Evolutionary conservation across 129 eudicot species (phyloP).

Genomic region (Apium graveolens): DNA sequence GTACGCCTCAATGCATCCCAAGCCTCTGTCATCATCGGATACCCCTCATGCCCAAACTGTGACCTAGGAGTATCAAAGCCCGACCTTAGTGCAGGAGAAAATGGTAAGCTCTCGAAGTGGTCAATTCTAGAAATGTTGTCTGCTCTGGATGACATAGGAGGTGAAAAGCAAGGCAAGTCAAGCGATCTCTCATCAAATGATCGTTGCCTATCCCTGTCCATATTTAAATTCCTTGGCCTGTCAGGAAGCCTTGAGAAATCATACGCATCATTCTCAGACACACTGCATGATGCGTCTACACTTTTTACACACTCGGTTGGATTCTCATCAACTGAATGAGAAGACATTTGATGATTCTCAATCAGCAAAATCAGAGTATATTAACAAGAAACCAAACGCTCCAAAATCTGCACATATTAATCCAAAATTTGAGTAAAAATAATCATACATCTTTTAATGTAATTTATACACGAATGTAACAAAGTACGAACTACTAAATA

Average conservation of each 20-base stretch:
- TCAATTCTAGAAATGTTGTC: constrained; percentile 46
- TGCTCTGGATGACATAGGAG: constrained; percentile 38
- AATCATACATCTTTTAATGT: neutral
- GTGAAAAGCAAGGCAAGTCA: constrained; percentile 46
- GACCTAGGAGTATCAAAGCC: constrained; percentile 57
- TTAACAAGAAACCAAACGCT: constrained; percentile 5
- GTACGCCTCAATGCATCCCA: constrained; percentile 82
- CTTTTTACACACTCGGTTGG: constrained; percentile 33
- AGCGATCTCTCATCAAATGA: constrained; percentile 76
- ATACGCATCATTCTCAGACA: constrained; percentile 36
- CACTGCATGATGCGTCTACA: constrained; percentile 25
- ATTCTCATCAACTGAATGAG: constrained; percentile 32
- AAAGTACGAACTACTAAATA: neutral
- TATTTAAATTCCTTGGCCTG: constrained; percentile 57
- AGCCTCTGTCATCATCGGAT: constrained; percentile 70
- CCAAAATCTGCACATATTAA: constrained; percentile 26
- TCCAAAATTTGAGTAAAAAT: neutral
- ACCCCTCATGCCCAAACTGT: constrained; percentile 40
- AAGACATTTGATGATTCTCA: constrained; percentile 34
- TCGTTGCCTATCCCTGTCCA: constrained; percentile 70
- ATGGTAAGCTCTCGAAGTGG: constrained; percentile 30
- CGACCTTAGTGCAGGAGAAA: constrained; percentile 53
- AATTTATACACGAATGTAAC: neutral
- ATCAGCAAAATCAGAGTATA: neutral
- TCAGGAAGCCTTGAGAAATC: constrained; percentile 64